Conservation (phyloP, 495 filamentous ascomycete species). For the Aspergillus steynii region DNA sequence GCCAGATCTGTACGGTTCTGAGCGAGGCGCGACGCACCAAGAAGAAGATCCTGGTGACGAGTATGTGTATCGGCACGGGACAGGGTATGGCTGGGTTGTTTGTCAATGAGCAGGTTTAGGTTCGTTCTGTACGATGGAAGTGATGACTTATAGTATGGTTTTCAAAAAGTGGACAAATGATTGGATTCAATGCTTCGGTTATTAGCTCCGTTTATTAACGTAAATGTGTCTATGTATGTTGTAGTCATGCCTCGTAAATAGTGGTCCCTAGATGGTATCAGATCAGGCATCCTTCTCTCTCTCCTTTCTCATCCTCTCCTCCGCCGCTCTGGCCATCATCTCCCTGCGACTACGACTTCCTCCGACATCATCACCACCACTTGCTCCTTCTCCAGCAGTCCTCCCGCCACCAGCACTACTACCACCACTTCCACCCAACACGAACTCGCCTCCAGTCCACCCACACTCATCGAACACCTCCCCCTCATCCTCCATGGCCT, state of each 20-base stretch:
- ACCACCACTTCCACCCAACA: conserved; percentile 61
- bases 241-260: conserved; percentile 7
- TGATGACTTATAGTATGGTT: not conserved
- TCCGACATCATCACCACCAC: conserved; percentile 30
- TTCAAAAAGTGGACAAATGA: not conserved
- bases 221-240: not conserved
- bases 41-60: conserved; percentile 81
- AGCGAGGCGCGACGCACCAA: conserved; percentile 76
- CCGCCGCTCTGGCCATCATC: conserved; percentile 71
- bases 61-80: conserved; percentile 85
- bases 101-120: conserved; percentile 70
- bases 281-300: conserved; percentile 26
- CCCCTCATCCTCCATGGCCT: conserved; percentile 45
- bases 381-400: conserved; percentile 7
- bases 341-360: conserved; percentile 56
- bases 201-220: no score
- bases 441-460: conserved; percentile 87
- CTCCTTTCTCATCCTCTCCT: conserved; percentile 66
- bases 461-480: conserved; percentile 73
- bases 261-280: not conserved
- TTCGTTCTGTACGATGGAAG: not conserved
- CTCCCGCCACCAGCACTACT: conserved; percentile 18
- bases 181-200: no score
- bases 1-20: conserved; percentile 82
- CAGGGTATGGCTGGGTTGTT: conserved; percentile 86